These are phyloP conservation scores for Candida silvatica DNA, from an alignment of 805 yeast species.

Conservation along the genomic window DNA sequence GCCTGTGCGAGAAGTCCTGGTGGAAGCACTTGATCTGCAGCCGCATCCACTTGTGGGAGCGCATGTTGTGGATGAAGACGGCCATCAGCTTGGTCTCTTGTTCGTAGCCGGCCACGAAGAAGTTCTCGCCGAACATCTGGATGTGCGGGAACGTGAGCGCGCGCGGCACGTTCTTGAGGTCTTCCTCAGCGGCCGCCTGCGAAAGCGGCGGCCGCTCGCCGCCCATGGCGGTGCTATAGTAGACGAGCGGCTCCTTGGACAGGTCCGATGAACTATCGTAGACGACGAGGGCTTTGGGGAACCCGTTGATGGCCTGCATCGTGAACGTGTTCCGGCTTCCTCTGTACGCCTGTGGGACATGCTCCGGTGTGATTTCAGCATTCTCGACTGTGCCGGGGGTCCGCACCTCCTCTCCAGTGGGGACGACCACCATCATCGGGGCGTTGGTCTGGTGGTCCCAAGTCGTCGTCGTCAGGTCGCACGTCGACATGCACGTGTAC, in stretches of 20 bases:
- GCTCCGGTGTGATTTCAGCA: not conserved
- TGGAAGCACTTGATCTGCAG: slow-evolving; percentile 47
- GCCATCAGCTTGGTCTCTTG: slow-evolving; percentile 25
- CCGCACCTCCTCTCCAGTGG: too few relatives aligned
- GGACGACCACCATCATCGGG: not conserved
- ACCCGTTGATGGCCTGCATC: not conserved
- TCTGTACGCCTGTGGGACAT: not conserved
- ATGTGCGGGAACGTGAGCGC: slow-evolving; percentile 39
- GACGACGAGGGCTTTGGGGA: not conserved
- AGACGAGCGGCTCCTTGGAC: not conserved
- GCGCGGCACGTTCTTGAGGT: not conserved
- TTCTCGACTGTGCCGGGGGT: not conserved
- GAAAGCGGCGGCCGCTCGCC: not conserved
- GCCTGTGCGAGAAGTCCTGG: slow-evolving; percentile 44
- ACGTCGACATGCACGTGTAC: not conserved
- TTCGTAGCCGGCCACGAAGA: slow-evolving; percentile 53
- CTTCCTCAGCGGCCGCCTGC: not conserved
- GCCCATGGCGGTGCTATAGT: not conserved
- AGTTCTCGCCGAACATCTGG: slow-evolving; percentile 57
- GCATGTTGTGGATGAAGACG: slow-evolving; percentile 40
- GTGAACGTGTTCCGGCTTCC: not conserved
- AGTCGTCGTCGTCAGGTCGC: not conserved
- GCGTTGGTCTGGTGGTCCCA: not conserved
- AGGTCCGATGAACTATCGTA: not conserved
- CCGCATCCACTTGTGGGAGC: slow-evolving; percentile 56